Conservation (phyloP, 495 filamentous ascomycete genomes). For the Daldinia vernicosa region DNA sequence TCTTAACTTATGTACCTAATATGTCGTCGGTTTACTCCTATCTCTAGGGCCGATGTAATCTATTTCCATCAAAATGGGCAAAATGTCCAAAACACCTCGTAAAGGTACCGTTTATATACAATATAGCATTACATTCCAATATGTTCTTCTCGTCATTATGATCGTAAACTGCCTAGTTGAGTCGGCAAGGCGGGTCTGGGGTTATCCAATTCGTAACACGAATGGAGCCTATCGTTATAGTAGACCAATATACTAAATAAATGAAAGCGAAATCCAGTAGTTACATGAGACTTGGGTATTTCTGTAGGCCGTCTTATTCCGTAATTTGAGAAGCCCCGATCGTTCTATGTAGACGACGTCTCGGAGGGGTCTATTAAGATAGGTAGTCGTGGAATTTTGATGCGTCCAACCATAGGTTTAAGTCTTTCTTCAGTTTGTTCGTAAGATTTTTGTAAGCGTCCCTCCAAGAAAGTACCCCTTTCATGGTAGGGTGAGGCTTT, state of each 20-base stretch:
- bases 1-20: background rate
- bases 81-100: background rate
- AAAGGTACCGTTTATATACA: background rate
- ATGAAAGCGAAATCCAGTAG: background rate
- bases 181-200: background rate
- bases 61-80: background rate
- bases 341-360: background rate
- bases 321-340: background rate
- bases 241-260: background rate
- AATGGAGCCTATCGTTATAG: background rate
- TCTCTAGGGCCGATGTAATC: background rate
- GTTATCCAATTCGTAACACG: background rate
- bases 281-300: background rate
- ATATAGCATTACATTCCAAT: background rate
- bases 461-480: background rate
- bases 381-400: background rate
- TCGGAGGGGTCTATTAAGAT: background rate
- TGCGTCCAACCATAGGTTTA: too few relatives aligned
- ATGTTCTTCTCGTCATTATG: background rate
- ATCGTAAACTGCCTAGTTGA: background rate
- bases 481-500: constrained; percentile 5
- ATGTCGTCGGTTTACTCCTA: background rate
- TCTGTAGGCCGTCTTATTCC: background rate
- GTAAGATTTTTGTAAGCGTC: background rate
- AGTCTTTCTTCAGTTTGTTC: background rate